Base-by-base conservation (phyloP, 2,329 filamentous ascomycete species). In the Talaromyces sp. region DNA sequence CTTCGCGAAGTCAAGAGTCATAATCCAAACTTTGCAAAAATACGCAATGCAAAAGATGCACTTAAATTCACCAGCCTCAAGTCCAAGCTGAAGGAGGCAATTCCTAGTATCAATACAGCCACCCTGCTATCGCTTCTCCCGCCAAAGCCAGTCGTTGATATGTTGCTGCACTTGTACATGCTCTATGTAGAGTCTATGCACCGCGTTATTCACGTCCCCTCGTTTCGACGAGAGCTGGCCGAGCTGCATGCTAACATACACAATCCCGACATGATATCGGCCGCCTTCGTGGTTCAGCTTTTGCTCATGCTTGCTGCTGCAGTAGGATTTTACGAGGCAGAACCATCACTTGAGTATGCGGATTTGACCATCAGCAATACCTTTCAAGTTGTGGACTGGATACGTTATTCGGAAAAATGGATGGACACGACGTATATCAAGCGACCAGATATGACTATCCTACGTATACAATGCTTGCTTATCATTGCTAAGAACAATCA, bases 351-450 rank as follows among this genome's bases (percentile, higher is more conserved):
- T 31, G 67, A 71, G 6, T 75, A 75, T 50, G 10, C 31, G 7
- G 75, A 71, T 47, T 65, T 71, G 3, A 67, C 64, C 4, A 67
- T 68, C 14, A 62, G 45, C 24, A 68, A 76, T 45, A 70, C 69
- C 54, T 74, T 72, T 60, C 76, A 74, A 1, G 76, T 75, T 1
- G 62, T 76, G 27, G 89, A 91, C 71, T 97, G 93, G 75, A 91
- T 98, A 66, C 86, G 89, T 58, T 96, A 98, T 88, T 92, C 93
- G 2, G 94, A 97, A 75, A 87, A 89, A 2, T 90, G 97, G 66
- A 83, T 98, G 47, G 91, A 96, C 72, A 90, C 94, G 73, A 91
- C 93, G 0, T 87, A 80, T 54, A 80, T 83, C 50, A 87, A 86
- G 70, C 82, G 84, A 16, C 79, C 84, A 3, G 82, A 82, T 2